These are phyloP conservation scores for Solanum sitiens DNA, from an alignment of 257 asterid genomes.

Conservation along the genomic window DNA sequence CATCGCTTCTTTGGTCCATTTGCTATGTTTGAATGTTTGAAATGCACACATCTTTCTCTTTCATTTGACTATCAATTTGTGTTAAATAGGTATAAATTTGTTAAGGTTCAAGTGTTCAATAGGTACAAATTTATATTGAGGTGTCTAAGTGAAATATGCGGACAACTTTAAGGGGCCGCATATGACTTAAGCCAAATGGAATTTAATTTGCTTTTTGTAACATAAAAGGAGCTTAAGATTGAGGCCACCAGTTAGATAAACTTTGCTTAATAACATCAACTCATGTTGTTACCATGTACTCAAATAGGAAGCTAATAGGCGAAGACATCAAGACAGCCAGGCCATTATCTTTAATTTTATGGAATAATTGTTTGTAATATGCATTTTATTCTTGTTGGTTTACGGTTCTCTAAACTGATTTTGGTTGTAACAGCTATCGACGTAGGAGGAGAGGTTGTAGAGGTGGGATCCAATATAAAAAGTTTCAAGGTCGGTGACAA, in stretches of 20 bases:
- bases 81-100: too few relatives aligned
- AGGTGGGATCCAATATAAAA: slow-evolving; percentile 33
- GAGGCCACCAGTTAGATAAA: neutral
- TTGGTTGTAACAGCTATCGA: slow-evolving; percentile 32
- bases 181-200: neutral
- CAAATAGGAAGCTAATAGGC: neutral
- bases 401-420: neutral
- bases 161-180: too few relatives aligned
- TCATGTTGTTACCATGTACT: neutral
- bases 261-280: neutral
- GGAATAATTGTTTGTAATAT: neutral
- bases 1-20: too few relatives aligned
- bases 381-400: neutral
- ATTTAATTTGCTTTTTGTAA: neutral
- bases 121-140: too few relatives aligned
- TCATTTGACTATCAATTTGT: too few relatives aligned
- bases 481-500: slow-evolving; percentile 48
- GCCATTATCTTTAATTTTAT: neutral
- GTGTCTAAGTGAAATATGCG: too few relatives aligned
- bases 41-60: too few relatives aligned
- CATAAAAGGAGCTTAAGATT: neutral
- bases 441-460: slow-evolving; percentile 62
- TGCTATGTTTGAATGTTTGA: too few relatives aligned
- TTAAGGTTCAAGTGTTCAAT: too few relatives aligned
- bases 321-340: neutral